Evolutionary conservation across 495 filamentous ascomycete species (phyloP), one percentile per base, ranked within the genome.

Genomic region (Achaetomiella virescens): DNA sequence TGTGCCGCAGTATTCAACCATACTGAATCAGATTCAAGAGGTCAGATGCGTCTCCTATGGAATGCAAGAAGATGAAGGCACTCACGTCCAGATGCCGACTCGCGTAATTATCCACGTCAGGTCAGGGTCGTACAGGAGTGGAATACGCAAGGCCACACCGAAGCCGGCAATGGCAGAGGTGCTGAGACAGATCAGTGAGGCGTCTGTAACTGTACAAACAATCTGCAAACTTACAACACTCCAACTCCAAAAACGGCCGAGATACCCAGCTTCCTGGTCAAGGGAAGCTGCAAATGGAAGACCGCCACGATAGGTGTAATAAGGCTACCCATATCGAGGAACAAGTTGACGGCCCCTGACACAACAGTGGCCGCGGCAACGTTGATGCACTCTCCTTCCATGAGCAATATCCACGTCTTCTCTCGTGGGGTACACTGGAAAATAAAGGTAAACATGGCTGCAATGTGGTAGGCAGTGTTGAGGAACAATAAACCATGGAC

Each of bases 1-100:
- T 3, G 66, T 69, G 25, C 66, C 66, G 33, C 58, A 62, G 22
- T 67, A 67, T 44, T 69, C 66, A 33, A 70, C 69, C 42, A 71
- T 75, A 52, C 27, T 31, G 27, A 31, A 31, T 31, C 27, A 31
- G 27, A 31, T 31, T 31, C n/a, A n/a, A n/a, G n/a, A n/a, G n/a
- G 27, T 31, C 9, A 31, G 27, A 31, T 5, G 5, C 27, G 9
- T 5, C 4, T 31, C 4, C 27, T 31, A 31, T 31, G 27, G 4
- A 31, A 31, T 5, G 27, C 9, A 4, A 9, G 27, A 9, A 31
- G 9, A 31, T 9, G n/a, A 31, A 31, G 27, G 9, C 4, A 31
- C 27, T 31, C 27, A 31, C 27, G 75, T 66, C 57, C 62, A 66
- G 21, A 68, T 58, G 18, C 66, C 64, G n/a, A 68, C 66, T 48